Conservation (phyloP, 1,284 basidiomycete genomes). For the Ustanciosporium gigantosporum region DNA sequence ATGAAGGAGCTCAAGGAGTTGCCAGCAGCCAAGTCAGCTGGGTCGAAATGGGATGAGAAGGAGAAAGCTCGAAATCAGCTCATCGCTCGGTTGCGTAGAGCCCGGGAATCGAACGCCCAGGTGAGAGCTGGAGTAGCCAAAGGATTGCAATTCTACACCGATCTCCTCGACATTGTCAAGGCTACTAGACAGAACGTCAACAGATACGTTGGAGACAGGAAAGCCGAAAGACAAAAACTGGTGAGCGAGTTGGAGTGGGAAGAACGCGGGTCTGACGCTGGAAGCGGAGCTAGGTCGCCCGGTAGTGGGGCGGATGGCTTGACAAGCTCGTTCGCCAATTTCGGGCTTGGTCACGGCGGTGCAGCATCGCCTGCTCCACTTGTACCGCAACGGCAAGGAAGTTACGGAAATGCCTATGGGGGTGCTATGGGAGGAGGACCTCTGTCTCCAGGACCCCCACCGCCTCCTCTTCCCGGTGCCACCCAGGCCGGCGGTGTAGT, state of each 20-base stretch:
- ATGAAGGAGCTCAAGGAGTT: conserved; percentile 30
- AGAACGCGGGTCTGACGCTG: conserved; percentile 64
- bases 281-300: neutral
- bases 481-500: conserved; percentile 1
- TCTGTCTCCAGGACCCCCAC: conserved; percentile 7
- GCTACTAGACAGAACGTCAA: conserved; percentile 70
- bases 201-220: conserved; percentile 70
- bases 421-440: conserved; percentile 3
- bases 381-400: conserved; percentile 23
- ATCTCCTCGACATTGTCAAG: conserved; percentile 72
- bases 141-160: conserved; percentile 83
- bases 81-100: conserved; percentile 72
- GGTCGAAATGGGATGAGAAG: conserved; percentile 72
- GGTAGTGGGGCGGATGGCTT: conserved; percentile 3
- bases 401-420: conserved; percentile 16
- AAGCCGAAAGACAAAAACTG: conserved; percentile 73
- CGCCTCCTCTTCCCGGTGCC: conserved; percentile 10
- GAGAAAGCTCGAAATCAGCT: conserved; percentile 77
- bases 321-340: conserved; percentile 11
- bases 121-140: conserved; percentile 82
- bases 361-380: conserved; percentile 9
- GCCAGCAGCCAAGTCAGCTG: conserved; percentile 66
- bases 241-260: conserved; percentile 74
- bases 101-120: conserved; percentile 82
- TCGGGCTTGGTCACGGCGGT: conserved; percentile 10